Conservation (phyloP, 495 filamentous ascomycete species). For the Saxispiralis lemnorum region DNA sequence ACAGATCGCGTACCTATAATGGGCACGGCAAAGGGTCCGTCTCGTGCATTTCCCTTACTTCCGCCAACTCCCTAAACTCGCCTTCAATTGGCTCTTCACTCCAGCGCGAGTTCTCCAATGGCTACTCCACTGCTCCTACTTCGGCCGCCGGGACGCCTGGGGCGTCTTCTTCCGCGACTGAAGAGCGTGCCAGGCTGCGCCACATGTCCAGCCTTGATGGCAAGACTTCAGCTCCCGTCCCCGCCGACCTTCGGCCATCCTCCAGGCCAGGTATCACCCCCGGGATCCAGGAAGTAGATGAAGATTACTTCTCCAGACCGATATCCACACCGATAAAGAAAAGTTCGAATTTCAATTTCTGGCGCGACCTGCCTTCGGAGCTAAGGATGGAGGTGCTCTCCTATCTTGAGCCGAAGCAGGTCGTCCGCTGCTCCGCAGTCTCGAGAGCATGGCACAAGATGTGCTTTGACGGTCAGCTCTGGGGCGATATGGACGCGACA, state of each 20-base stretch:
- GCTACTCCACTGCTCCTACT: constrained; percentile 47
- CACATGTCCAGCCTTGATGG: constrained; percentile 26
- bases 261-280: constrained; percentile 21
- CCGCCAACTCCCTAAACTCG: constrained; percentile 36
- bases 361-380: constrained; percentile 66
- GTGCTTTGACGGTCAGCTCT: constrained; percentile 92
- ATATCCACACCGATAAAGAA: constrained; percentile 23
- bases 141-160: constrained; percentile 36
- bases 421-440: constrained; percentile 66
- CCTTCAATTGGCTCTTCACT: constrained; percentile 35
- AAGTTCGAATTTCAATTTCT: constrained; percentile 47
- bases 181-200: constrained; percentile 33
- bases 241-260: constrained; percentile 40
- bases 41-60: constrained; percentile 65
- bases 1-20: constrained; percentile 38
- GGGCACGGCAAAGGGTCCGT: constrained; percentile 55
- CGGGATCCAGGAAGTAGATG: constrained; percentile 21
- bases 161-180: constrained; percentile 24
- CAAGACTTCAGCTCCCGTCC: constrained; percentile 41
- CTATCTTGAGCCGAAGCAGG: constrained; percentile 61
- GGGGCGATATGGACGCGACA: constrained; percentile 67
- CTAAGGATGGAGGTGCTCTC: constrained; percentile 60
- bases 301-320: constrained; percentile 32
- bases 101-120: constrained; percentile 43
- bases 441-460: constrained; percentile 64